Evolutionary conservation across 2,329 filamentous ascomycete species (phyloP).

Genomic region (Aspergillus neoniger): DNA sequence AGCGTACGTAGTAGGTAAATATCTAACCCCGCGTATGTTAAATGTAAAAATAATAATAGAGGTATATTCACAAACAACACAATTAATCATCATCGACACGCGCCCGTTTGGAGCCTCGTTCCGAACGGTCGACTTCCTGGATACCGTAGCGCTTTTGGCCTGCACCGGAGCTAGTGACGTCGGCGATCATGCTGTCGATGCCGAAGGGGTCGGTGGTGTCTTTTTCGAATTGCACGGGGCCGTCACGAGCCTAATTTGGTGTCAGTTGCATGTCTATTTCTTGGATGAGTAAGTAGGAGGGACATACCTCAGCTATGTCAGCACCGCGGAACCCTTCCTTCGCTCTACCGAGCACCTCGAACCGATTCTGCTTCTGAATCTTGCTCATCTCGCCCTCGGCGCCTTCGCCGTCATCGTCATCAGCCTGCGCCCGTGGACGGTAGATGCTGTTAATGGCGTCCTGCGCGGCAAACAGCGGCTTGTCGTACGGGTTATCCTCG

Average conservation of each 20-base stretch:
- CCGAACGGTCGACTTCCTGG: slow-evolving; percentile 41
- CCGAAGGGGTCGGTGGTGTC: slow-evolving; percentile 86
- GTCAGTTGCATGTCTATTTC: background rate
- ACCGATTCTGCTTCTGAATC: slow-evolving; percentile 81
- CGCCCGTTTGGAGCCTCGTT: slow-evolving; percentile 64
- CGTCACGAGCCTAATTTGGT: slow-evolving; percentile 66
- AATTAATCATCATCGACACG: slow-evolving; percentile 70
- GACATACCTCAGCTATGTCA: slow-evolving; percentile 70
- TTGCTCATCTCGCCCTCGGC: slow-evolving; percentile 82
- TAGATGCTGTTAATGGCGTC: slow-evolving; percentile 96
- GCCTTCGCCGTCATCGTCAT: slow-evolving; percentile 75
- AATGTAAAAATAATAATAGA: background rate
- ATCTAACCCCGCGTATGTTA: background rate
- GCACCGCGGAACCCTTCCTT: slow-evolving; percentile 87
- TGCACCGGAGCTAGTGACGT: slow-evolving; percentile 62
- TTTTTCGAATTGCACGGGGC: slow-evolving; percentile 95
- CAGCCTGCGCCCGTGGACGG: slow-evolving; percentile 70
- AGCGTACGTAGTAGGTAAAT: slow-evolving; percentile 2
- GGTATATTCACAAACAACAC: background rate
- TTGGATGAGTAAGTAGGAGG: background rate
- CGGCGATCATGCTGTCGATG: slow-evolving; percentile 88
- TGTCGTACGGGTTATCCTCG: slow-evolving; percentile 96
- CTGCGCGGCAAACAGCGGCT: slow-evolving; percentile 92
- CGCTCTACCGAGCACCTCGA: slow-evolving; percentile 82
- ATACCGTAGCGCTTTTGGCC: slow-evolving; percentile 49